phyloP scores from a whole-genome alignment of 108 stramenopile genomes.

The Nitzschia palea region DNA sequence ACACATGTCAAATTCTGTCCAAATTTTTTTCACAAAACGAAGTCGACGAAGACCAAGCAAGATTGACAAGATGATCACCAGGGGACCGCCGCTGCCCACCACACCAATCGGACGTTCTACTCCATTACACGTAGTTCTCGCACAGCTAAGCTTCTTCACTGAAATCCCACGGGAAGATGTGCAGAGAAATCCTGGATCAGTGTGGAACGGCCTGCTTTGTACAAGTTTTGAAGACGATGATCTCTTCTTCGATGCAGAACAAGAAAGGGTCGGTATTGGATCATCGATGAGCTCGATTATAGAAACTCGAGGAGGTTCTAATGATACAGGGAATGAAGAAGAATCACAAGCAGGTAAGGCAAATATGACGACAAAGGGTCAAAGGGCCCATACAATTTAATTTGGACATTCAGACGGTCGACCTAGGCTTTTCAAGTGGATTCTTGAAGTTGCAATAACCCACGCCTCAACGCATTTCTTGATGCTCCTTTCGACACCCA shows the following conservation, averaged over 20 bases:
- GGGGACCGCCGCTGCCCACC: no score
- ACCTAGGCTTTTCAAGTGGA: not conserved
- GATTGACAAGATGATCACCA: no score
- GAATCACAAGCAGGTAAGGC: no score
- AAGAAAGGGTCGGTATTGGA: not conserved
- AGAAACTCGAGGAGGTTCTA: no score
- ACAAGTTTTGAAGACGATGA: not conserved
- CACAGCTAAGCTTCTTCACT: not conserved
- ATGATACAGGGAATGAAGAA: no score
- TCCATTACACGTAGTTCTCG: conserved; percentile 2
- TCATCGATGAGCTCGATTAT: not conserved
- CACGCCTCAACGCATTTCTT: not conserved
- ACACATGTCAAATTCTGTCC: no score
- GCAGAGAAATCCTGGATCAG: not conserved
- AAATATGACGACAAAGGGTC: not conserved
- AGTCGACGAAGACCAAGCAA: no score
- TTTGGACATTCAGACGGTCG: not conserved
- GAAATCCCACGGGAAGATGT: not conserved
- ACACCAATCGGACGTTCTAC: no score
- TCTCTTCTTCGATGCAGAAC: conserved; percentile 15
- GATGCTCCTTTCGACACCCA: no score
- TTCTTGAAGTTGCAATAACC: not conserved
- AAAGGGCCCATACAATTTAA: not conserved
- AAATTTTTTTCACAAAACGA: no score
- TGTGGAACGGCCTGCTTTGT: not conserved